Evolutionary conservation across 805 yeast genomes (phyloP).

Genomic region (Cyberlindnera meyerae): DNA sequence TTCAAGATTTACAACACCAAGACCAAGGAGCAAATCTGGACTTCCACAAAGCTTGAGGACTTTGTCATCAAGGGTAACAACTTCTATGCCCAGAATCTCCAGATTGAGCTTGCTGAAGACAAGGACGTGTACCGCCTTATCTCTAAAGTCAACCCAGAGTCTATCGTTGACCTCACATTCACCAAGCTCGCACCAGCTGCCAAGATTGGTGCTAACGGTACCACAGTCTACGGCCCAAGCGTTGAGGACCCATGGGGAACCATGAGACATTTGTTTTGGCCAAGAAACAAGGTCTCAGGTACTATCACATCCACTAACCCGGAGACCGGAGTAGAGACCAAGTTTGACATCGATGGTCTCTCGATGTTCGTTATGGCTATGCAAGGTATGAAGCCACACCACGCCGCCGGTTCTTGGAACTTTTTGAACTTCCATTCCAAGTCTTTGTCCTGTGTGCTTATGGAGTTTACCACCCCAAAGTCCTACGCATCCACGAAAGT

Average conservation of each 20-base stretch:
- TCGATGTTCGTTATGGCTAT: slow-evolving; percentile 93
- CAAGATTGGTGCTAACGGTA: slow-evolving; percentile 86
- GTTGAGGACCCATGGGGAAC: slow-evolving; percentile 88
- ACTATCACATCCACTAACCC: slow-evolving; percentile 42
- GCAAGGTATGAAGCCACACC: slow-evolving; percentile 99
- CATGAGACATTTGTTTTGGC: slow-evolving; percentile 97
- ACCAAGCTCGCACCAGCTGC: slow-evolving; percentile 69
- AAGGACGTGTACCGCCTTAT: slow-evolving; percentile 49
- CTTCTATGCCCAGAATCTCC: slow-evolving; percentile 72
- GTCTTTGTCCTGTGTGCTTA: slow-evolving; percentile 67
- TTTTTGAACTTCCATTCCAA: slow-evolving; percentile 84
- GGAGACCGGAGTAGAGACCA: slow-evolving; percentile 16
- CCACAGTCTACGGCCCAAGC: slow-evolving; percentile 83
- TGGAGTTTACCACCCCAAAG: slow-evolving; percentile 94
- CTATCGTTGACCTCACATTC: slow-evolving; percentile 65
- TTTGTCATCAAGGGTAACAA: slow-evolving; percentile 68
- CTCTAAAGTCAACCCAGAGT: slow-evolving; percentile 62
- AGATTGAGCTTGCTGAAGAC: slow-evolving; percentile 55
- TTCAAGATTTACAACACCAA: slow-evolving; percentile 65
- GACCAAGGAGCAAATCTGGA: slow-evolving; percentile 61
- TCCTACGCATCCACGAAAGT: slow-evolving; percentile 83
- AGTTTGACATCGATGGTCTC: slow-evolving; percentile 30
- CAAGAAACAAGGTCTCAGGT: slow-evolving; percentile 74
- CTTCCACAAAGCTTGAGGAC: slow-evolving; percentile 83
- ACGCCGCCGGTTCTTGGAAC: slow-evolving; percentile 97